Evolutionary conservation across 2,329 filamentous ascomycete genomes (phyloP), one percentile per base, ranked within the genome.

Genomic region (Microdochium nivale): DNA sequence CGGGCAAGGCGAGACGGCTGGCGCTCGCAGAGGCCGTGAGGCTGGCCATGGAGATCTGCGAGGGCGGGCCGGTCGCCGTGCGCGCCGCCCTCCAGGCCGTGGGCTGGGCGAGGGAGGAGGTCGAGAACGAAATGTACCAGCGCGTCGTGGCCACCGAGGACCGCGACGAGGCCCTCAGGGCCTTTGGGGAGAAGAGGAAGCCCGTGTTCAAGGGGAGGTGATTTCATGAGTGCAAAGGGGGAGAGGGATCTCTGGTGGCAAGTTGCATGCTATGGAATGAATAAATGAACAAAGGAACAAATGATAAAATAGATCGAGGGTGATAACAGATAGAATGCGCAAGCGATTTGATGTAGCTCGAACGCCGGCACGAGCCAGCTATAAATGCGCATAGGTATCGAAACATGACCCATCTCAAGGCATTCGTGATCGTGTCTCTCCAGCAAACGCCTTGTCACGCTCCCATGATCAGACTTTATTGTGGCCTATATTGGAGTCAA

Each of bases 61-160:
- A 95, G 68, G 90, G 91, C 25, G 94, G 88, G 0, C 94, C 94
- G 0, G 76, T 96, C 53, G 91, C 91, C 0, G 77, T 95, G 30
- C 79, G 86, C 56, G 86, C 89, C 50, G 92, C 84, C 2, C 73
- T 97, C 64, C 77, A 84, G 67, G 92, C 92, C 1, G 86, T 97
- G 2, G 77, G 80, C 50, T 78, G 82, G 79, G 67, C 90, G 66
- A 71, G 78, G 3, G 87, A 94, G 70, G 80, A 81, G 62, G 80
- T 85, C n/a, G 94, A 96, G 74, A 92, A 90, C 67, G 77, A 80
- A 59, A 90, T 91, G 71, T 97, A 97, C 67, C 81, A 90, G 62
- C 76, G 84, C 25, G 89, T 97, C 3, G 79, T 96, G 16, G 79
- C 77, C 55, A 96, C 90, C 0, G 85, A 91, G 65, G 94, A 99